Evolutionary conservation across 768 basidiomycete species (phyloP).

Genomic region (Leccinum disarticulatum): DNA sequence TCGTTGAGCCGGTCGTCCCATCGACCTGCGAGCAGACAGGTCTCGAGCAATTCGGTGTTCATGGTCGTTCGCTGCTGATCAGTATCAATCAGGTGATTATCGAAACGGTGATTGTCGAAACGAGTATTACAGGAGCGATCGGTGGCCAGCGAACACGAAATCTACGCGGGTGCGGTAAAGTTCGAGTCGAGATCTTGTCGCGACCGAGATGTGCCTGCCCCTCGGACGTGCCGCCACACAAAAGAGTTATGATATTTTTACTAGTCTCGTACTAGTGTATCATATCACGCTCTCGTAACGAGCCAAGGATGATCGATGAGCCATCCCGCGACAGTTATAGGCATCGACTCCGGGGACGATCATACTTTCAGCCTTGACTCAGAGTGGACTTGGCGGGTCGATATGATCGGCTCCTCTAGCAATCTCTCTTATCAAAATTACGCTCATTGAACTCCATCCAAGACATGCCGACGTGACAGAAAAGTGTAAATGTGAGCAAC

Average conservation of each 20-base stretch:
- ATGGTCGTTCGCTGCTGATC: slow-evolving; percentile 10
- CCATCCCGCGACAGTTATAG: slow-evolving; percentile 5
- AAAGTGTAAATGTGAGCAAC: background rate
- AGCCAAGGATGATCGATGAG: background rate
- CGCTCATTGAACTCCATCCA: background rate
- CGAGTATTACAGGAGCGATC: background rate
- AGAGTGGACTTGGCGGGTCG: background rate
- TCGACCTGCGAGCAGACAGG: slow-evolving; percentile 52
- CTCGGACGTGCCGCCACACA: background rate
- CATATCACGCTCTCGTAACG: background rate
- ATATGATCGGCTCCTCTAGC: background rate
- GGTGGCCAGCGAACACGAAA: slow-evolving; percentile 1
- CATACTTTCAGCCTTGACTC: background rate
- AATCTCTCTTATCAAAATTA: background rate
- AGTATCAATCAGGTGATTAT: background rate
- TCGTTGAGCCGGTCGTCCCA: slow-evolving; percentile 35
- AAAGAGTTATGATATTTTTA: background rate
- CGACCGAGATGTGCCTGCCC: background rate
- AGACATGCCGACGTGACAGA: background rate
- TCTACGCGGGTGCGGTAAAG: background rate
- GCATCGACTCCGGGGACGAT: background rate
- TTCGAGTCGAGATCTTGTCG: slow-evolving; percentile 14
- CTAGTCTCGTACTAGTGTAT: background rate
- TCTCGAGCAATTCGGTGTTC: slow-evolving; percentile 43
- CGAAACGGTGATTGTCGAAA: background rate